Evolutionary conservation across 148 eudicot species (phyloP).

Genomic region (Fagopyrum homotropicum): DNA sequence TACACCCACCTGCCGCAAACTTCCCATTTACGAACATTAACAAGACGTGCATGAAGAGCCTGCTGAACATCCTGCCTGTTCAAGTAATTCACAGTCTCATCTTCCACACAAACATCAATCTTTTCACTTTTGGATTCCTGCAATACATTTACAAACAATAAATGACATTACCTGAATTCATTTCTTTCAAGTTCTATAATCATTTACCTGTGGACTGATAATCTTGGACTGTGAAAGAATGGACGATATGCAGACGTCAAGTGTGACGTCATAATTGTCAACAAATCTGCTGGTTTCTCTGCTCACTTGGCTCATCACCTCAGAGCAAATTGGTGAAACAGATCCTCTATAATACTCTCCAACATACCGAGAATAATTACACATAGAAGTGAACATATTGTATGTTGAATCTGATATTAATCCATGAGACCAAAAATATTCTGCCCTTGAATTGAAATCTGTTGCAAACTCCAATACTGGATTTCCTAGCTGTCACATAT

Average conservation of each 20-base stretch:
- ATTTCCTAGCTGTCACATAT: slow-evolving; percentile 61
- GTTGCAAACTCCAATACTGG: slow-evolving; percentile 85
- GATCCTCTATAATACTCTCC: slow-evolving; percentile 71
- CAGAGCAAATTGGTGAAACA: slow-evolving; percentile 64
- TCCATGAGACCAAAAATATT: slow-evolving; percentile 97
- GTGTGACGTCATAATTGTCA: slow-evolving; percentile 93
- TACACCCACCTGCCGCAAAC: slow-evolving; percentile 63
- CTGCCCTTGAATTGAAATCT: slow-evolving; percentile 93
- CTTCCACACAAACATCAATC: slow-evolving; percentile 90
- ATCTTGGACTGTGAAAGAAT: slow-evolving; percentile 81
- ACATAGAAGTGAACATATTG: slow-evolving; percentile 61
- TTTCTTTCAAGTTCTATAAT: not conserved
- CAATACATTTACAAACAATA: not conserved
- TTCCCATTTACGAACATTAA: slow-evolving; percentile 68
- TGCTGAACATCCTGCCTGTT: slow-evolving; percentile 69
- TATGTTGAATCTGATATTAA: slow-evolving; percentile 89
- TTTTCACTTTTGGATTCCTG: slow-evolving; percentile 46
- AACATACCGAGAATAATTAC: slow-evolving; percentile 87
- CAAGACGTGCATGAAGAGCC: slow-evolving; percentile 83
- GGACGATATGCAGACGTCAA: slow-evolving; percentile 82
- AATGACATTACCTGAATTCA: not conserved
- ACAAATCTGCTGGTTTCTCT: slow-evolving; percentile 89
- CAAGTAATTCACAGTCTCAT: slow-evolving; percentile 75
- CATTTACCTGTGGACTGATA: slow-evolving; percentile 51
- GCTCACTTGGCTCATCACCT: slow-evolving; percentile 65